Conservation (phyloP, 257 asterid species). For the Solanum acaule region DNA sequence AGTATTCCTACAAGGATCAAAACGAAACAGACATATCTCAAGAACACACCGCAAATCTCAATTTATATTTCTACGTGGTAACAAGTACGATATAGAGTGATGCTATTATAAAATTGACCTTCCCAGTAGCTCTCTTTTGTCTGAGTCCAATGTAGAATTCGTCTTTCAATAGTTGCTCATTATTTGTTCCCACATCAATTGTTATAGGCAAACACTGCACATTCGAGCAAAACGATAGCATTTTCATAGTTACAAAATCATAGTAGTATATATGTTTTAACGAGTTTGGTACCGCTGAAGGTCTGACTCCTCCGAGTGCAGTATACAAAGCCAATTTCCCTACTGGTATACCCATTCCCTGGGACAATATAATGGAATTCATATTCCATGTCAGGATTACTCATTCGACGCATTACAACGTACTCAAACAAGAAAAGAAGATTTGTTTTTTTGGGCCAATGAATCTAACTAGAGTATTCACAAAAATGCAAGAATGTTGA, state of each 20-base stretch:
- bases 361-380: slow-evolving; percentile 8
- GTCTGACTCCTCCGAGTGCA: slow-evolving; percentile 93
- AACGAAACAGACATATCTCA: not conserved
- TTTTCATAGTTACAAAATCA: not conserved
- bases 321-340: slow-evolving; percentile 84
- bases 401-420: not conserved
- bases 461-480: not conserved
- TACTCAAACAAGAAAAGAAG: not conserved
- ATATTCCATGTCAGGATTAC: not conserved
- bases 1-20: slow-evolving; percentile 52
- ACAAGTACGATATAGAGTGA: not conserved
- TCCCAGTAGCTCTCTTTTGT: slow-evolving; percentile 76
- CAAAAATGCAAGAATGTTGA: not conserved
- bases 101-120: slow-evolving; percentile 29
- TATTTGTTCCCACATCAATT: slow-evolving; percentile 91
- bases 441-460: not conserved
- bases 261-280: not conserved
- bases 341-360: slow-evolving; percentile 99
- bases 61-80: not conserved
- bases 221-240: slow-evolving; percentile 1
- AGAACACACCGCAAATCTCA: not conserved
- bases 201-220: slow-evolving; percentile 81
- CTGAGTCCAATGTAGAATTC: slow-evolving; percentile 92
- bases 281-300: slow-evolving; percentile 59
- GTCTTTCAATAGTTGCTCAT: slow-evolving; percentile 59